These are phyloP conservation scores for Rhizopus stolonifer DNA, from an alignment of 371 early-diverging fungal species.

Conservation along the genomic window DNA sequence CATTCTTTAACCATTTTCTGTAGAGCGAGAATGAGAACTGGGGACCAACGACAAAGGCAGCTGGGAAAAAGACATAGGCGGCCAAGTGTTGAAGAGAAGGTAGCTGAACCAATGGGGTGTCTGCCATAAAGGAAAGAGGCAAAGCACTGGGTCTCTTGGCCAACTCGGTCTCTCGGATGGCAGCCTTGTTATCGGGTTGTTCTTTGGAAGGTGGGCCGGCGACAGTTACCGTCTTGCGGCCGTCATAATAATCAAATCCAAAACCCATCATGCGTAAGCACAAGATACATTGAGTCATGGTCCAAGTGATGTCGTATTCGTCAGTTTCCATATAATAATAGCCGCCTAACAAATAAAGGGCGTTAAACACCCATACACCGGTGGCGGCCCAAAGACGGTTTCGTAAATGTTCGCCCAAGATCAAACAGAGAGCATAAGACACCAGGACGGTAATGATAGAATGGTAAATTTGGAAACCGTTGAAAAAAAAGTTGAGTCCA, in stretches of 20 bases:
- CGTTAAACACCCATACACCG: slow-evolving; percentile 59
- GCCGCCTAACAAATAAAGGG: slow-evolving; percentile 56
- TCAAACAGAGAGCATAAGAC: slow-evolving; percentile 51
- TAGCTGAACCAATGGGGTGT: slow-evolving; percentile 39
- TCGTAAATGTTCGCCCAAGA: slow-evolving; percentile 32
- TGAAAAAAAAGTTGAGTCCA: slow-evolving; percentile 57
- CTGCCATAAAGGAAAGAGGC: slow-evolving; percentile 39
- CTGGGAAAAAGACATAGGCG: slow-evolving; percentile 63
- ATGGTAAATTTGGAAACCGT: slow-evolving; percentile 58
- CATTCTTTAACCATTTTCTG: slow-evolving; percentile 37
- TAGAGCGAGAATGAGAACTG: slow-evolving; percentile 75
- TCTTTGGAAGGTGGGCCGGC: no score
- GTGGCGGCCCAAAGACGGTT: slow-evolving; percentile 49
- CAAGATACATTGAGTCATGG: slow-evolving; percentile 76
- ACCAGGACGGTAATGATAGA: slow-evolving; percentile 53
- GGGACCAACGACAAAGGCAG: slow-evolving; percentile 73
- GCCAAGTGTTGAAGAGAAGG: slow-evolving; percentile 55
- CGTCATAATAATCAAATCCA: slow-evolving; percentile 68
- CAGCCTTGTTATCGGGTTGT: no score
- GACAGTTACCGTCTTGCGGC: no score
- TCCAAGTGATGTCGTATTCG: slow-evolving; percentile 70
- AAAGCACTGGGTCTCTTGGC: no score
- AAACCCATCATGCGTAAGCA: slow-evolving; percentile 74
- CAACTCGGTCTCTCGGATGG: no score
- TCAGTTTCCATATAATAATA: slow-evolving; percentile 58